These are phyloP conservation scores for Xylaria sp. DNA, from an alignment of 2,329 filamentous ascomycete species.

Conservation along the genomic window DNA sequence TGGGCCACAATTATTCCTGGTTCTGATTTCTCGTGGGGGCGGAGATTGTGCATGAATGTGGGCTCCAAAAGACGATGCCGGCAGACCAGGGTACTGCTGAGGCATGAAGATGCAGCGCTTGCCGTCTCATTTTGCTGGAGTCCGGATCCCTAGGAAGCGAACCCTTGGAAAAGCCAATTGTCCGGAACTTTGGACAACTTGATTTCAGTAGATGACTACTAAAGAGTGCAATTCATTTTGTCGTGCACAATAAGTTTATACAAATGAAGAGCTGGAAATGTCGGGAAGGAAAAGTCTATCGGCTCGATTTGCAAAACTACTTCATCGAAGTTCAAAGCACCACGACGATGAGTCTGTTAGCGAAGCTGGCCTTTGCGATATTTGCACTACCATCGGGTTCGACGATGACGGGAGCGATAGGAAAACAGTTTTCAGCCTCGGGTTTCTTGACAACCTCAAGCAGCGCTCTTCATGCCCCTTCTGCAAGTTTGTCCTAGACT, in stretches of 20 bases:
- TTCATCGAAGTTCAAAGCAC: conserved; percentile 29
- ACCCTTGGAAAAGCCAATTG: neutral
- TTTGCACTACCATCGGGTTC: conserved; percentile 37
- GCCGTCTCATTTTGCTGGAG: conserved; percentile 9
- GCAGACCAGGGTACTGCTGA: conserved; percentile 3
- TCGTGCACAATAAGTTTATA: neutral
- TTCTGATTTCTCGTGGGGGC: neutral
- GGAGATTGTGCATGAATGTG: conserved; percentile 17
- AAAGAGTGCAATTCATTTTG: neutral
- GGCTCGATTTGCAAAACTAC: conserved; percentile 37
- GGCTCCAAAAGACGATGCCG: conserved; percentile 20
- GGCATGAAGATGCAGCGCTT: conserved; percentile 7
- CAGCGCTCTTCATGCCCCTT: conserved; percentile 36
- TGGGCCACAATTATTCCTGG: neutral
- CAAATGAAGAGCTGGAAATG: conserved; percentile 18
- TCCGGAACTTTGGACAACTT: neutral
- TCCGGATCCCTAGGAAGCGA: neutral
- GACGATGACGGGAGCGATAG: conserved; percentile 15
- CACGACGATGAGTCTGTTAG: conserved; percentile 10
- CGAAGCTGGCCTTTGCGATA: conserved; percentile 29
- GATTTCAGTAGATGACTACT: neutral
- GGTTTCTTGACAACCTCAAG: conserved; percentile 34
- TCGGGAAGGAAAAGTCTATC: conserved; percentile 30
- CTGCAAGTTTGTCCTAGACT: conserved; percentile 34
- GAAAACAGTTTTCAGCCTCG: conserved; percentile 31